Evolutionary conservation across 2,329 filamentous ascomycete species (phyloP), one percentile per base, ranked within the genome.

Genomic region (Diaporthe ampelina): DNA sequence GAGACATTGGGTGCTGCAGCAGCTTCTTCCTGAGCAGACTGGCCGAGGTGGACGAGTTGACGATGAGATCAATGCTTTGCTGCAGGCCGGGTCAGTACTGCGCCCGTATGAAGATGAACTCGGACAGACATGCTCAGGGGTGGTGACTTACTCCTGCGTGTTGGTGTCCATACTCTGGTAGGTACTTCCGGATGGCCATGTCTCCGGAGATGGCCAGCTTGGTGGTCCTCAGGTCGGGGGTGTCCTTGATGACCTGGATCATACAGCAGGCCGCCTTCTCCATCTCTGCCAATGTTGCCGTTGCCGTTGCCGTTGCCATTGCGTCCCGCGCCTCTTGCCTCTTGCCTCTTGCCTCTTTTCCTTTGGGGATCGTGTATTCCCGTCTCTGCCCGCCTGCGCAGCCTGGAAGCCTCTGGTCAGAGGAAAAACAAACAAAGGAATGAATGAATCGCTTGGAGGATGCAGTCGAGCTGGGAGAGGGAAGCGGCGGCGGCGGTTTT

Each of bases 231-330:
- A 76, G 72, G n/a, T 75, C 74, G 3, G 74, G 74, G 19, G 74
- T 76, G 54, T 76, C 74, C 72, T 71, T 76, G 54, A 76, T 76
- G 72, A 76, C 70, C 74, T 74, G 72, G 59, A 76, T 61, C 52
- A 76, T 65, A 40, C 74, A 76, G 37, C 72, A 72, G 35, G 72
- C 72, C 54, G 72, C 72, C 68, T 54, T 69, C 45, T 76, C 74
- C 72, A 76, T 57, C 29, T 74, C 74, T 43, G 40, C 45, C 54
- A 76, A 29, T 26, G 68, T 70, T 45, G 45, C 35, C 58, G 21
- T 45, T 58, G 67, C 72, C 67, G 63, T 71, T 72, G 70, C 57
- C 11, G 40, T 1, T 43, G 37, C 8, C 37, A 11, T 17, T 43
- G 70, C 70, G 70, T 72, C 70, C 70, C 57, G 70, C 70, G 70